Evolutionary conservation across 169 alveolate species (phyloP).

Genomic region (Theileria orientalis): DNA sequence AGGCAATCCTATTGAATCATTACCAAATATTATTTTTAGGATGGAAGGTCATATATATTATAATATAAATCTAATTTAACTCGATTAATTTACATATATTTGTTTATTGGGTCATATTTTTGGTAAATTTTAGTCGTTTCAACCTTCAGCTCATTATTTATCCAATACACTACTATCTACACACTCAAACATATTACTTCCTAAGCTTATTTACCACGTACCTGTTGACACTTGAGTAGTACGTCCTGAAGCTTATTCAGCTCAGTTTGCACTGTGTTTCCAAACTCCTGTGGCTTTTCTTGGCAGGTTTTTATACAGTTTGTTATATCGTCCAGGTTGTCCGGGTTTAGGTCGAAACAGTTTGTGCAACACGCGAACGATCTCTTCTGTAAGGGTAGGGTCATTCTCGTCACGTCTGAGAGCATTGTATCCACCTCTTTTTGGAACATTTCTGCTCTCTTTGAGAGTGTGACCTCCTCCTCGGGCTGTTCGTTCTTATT

Average conservation of each 20-base stretch:
- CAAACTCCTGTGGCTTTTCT: constrained; percentile 72
- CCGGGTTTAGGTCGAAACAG: constrained; percentile 69
- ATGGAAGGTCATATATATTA: too few species aligned
- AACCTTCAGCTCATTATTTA: too few species aligned
- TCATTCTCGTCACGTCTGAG: constrained; percentile 68
- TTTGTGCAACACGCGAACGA: constrained; percentile 72
- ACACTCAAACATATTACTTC: too few species aligned
- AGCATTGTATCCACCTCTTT: constrained; percentile 69
- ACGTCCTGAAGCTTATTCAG: constrained; percentile 70
- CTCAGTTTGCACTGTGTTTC: constrained; percentile 73
- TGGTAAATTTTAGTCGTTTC: too few species aligned
- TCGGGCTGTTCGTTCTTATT: constrained; percentile 6
- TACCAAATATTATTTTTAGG: too few species aligned
- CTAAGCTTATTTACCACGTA: too few species aligned
- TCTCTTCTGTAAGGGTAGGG: constrained; percentile 72
- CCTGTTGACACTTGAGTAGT: constrained; percentile 72
- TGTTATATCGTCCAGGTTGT: constrained; percentile 70
- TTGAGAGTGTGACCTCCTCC: constrained; percentile 51
- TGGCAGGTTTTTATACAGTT: constrained; percentile 76
- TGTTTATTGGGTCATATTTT: too few species aligned
- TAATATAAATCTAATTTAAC: too few species aligned
- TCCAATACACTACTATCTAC: too few species aligned
- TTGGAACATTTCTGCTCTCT: constrained; percentile 73
- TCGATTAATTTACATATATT: too few species aligned
- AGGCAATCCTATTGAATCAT: constrained; percentile 51